A percentile compares a stretch with the other conserved stretches of the same genome.
phyloP scores from a whole-genome alignment of 1,139 yeast genomes.

The Diutina catenulata region DNA sequence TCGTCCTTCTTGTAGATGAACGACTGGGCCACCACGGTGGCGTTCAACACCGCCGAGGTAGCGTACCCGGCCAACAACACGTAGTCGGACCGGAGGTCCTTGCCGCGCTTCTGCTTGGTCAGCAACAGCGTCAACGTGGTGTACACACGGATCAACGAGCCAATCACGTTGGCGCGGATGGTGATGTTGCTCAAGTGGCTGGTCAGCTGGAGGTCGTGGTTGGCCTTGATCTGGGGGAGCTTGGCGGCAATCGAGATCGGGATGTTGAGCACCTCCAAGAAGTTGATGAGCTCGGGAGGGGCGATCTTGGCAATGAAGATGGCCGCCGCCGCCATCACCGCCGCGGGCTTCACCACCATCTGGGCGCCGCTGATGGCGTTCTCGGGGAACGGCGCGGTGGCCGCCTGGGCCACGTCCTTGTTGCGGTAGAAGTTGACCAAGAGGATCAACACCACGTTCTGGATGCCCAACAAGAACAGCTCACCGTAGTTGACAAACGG shows the following conservation, averaged over 20 bases:
- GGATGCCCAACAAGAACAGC: constrained; percentile 27
- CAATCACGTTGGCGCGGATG: constrained; percentile 42
- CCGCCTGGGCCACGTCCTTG: constrained; percentile 10
- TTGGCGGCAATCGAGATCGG: constrained; percentile 44
- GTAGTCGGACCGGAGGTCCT: constrained; percentile 11
- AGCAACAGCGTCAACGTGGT: constrained; percentile 26
- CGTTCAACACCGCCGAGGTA: constrained; percentile 22
- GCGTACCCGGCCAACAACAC: constrained; percentile 26
- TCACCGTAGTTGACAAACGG: constrained; percentile 34
- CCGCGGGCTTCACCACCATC: constrained; percentile 18
- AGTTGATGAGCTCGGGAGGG: constrained; percentile 18
- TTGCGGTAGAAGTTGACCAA: constrained; percentile 26
- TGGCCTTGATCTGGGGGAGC: constrained; percentile 43
- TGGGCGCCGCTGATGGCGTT: constrained; percentile 11
- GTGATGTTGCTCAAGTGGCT: constrained; percentile 43
- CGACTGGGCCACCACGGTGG: constrained; percentile 23
- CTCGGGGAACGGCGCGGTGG: constrained; percentile 12
- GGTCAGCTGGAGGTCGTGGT: constrained; percentile 37
- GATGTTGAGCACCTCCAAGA: constrained; percentile 39
- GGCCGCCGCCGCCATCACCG: constrained; percentile 16
- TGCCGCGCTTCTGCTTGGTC: neutral
- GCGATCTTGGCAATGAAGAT: constrained; percentile 22
- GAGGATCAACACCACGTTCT: constrained; percentile 26
- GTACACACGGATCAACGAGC: constrained; percentile 44
- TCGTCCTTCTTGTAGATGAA: constrained; percentile 14